Percentiles rank a stretch among this genome's conserved stretches.
Evolutionary conservation across 768 basidiomycete genomes (phyloP).

Genomic region (Psilocybe cubensis): DNA sequence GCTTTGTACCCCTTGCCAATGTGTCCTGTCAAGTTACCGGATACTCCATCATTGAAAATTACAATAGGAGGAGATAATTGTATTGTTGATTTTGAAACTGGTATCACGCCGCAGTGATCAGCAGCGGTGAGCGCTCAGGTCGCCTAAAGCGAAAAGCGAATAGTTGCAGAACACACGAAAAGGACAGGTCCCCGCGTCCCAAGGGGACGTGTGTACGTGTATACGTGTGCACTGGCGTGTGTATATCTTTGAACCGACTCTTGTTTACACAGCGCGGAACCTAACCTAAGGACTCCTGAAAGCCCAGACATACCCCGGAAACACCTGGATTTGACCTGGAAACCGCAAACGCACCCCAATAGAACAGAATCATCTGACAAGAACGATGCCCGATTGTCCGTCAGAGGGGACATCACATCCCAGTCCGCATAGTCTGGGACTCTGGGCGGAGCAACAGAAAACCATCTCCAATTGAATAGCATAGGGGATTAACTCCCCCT

Average conservation of each 20-base stretch:
- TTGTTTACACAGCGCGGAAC: neutral
- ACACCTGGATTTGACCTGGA: neutral
- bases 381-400: neutral
- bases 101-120: neutral
- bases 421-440: neutral
- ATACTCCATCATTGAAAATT: neutral
- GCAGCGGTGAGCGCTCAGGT: constrained; percentile 6
- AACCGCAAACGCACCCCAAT: neutral
- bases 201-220: no score
- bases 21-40: neutral
- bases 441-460: neutral
- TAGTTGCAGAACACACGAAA: neutral
- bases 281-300: neutral
- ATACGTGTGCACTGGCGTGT: neutral
- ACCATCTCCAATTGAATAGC: constrained; percentile 5
- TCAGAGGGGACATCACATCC: neutral
- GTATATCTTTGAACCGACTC: neutral
- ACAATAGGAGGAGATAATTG: neutral
- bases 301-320: neutral
- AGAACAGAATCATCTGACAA: neutral
- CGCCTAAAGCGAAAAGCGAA: constrained; percentile 3
- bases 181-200: no score
- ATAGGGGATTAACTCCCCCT: neutral
- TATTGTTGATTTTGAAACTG: neutral
- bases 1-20: neutral